phyloP scores from a whole-genome alignment of 129 eudicot species.

The Calendula officinalis region DNA sequence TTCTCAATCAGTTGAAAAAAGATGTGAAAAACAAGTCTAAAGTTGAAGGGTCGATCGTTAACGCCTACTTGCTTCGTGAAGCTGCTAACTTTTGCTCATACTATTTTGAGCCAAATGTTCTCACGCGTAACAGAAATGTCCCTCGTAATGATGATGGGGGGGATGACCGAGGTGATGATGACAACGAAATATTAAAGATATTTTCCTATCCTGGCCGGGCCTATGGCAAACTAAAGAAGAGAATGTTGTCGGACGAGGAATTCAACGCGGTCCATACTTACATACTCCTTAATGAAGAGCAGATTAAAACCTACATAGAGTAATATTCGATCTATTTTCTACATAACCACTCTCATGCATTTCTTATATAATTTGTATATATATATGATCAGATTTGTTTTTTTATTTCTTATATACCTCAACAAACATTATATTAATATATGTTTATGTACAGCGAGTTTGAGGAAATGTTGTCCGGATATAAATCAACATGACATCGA shows the following conservation, averaged over 20 bases:
- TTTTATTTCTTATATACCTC: neutral
- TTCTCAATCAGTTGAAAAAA: too few relatives aligned
- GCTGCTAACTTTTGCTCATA: neutral
- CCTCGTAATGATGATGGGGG: too few relatives aligned
- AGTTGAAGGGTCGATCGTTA: neutral
- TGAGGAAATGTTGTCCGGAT: neutral
- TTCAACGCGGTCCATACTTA: neutral
- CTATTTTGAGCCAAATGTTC: too few relatives aligned
- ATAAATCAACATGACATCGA: neutral
- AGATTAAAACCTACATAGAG: neutral
- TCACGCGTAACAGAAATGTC: too few relatives aligned
- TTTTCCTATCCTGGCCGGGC: neutral
- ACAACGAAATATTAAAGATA: neutral
- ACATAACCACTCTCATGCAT: neutral
- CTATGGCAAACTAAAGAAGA: neutral
- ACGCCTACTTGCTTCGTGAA: neutral
- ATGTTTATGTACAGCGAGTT: neutral
- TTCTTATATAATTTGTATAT: too few relatives aligned
- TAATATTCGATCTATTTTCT: neutral
- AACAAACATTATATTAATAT: neutral
- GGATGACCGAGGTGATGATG: neutral
- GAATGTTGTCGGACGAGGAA: neutral
- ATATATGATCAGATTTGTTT: neutral
- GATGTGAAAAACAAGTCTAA: neutral
- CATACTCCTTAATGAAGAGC: neutral